Conservation (phyloP, 1,284 basidiomycete genomes). For the Athelia psychrophila region DNA sequence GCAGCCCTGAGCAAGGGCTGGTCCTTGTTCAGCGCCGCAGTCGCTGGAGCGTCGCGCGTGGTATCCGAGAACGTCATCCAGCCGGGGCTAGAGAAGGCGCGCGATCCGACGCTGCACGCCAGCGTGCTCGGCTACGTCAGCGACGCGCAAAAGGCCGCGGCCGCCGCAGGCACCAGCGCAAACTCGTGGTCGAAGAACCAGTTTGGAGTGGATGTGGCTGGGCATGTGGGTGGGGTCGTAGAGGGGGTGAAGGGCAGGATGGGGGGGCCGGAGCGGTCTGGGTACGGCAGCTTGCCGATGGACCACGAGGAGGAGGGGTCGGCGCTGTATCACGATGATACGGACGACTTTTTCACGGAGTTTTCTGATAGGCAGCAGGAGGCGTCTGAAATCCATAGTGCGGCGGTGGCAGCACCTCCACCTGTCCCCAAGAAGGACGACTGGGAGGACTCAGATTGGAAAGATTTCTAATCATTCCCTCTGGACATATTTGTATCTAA, state of each 20-base stretch:
- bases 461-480: conserved; percentile 55
- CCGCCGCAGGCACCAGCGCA: conserved; percentile 52
- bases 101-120: conserved; percentile 74
- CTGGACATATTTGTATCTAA: too few relatives aligned
- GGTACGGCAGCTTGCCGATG: conserved; percentile 28
- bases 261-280: conserved; percentile 35
- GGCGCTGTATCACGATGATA: conserved; percentile 32
- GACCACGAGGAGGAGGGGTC: conserved; percentile 26
- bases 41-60: conserved; percentile 69
- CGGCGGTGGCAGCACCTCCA: conserved; percentile 14
- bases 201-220: conserved; percentile 78
- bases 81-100: conserved; percentile 74
- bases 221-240: conserved; percentile 59
- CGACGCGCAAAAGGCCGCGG: conserved; percentile 64
- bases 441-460: conserved; percentile 78
- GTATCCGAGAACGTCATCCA: conserved; percentile 80
- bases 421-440: conserved; percentile 42
- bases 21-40: conserved; percentile 76
- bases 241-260: conserved; percentile 52
- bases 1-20: conserved; percentile 82
- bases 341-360: conserved; percentile 26
- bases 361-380: conserved; percentile 23
- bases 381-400: neutral
- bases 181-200: conserved; percentile 73
- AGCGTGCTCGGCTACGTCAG: conserved; percentile 67